Conservation (phyloP, 176 grass and related monocot species). For the Hordeum vulgare region DNA sequence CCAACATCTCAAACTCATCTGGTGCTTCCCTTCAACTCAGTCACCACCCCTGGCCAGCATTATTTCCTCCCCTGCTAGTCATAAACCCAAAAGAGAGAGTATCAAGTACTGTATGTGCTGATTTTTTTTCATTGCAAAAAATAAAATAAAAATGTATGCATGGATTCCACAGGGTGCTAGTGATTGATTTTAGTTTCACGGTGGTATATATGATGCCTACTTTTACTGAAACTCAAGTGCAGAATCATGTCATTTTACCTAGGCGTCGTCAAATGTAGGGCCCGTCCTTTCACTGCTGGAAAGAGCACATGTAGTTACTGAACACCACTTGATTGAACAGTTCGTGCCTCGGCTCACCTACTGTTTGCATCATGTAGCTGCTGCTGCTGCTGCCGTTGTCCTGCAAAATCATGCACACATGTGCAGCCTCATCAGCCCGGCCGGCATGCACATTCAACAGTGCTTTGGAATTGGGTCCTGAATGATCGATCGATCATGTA, state of each 20-base stretch:
- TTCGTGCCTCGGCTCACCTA: slow-evolving; percentile 49
- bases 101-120: background rate
- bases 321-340: slow-evolving; percentile 61
- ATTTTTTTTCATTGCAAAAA: background rate
- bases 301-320: slow-evolving; percentile 66
- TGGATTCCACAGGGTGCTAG: background rate
- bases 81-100: background rate
- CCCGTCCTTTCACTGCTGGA: slow-evolving; percentile 47
- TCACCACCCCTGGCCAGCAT: slow-evolving; percentile 3
- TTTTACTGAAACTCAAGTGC: slow-evolving; percentile 7
- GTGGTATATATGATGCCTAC: background rate
- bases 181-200: background rate
- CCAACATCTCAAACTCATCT: slow-evolving; percentile 74
- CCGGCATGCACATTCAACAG: background rate
- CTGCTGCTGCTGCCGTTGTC: slow-evolving; percentile 31
- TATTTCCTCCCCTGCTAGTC: slow-evolving; percentile 23
- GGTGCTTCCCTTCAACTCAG: slow-evolving; percentile 9
- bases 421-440: slow-evolving; percentile 15
- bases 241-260: slow-evolving; percentile 14
- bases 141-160: background rate
- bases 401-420: slow-evolving; percentile 34
- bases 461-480: slow-evolving; percentile 25
- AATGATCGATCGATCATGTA: slow-evolving; percentile 4
- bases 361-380: slow-evolving; percentile 53
- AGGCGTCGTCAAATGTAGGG: slow-evolving; percentile 24